Base-by-base conservation (phyloP, 495 filamentous ascomycete genomes). In the Penicillium ochrochloron region DNA sequence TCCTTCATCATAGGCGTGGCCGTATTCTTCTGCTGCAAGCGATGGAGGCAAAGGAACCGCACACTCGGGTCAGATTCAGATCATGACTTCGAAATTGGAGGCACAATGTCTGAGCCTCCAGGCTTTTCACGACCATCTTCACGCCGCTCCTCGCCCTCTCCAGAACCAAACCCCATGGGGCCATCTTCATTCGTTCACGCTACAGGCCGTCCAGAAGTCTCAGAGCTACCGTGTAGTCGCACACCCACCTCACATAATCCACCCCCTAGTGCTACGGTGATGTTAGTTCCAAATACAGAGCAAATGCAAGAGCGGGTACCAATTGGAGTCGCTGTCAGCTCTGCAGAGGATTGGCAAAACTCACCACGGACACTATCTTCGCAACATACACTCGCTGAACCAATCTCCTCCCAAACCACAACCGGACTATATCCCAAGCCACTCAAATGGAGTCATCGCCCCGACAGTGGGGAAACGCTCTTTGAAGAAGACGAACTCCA, bases 101-200 rank as follows among this genome's bases (percentile, higher is more conserved):
- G 78, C 8, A 61, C 67, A 14, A 81, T 81, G 78, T 69, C 75
- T 57, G 76, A 80, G 59, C 80, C 78, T 44, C 71, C 73, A 2
- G 73, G 76, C 19, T 81, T 80, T 37, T 66, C 63, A 21, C 62
- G 63, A 10, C 60, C 67, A 29, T 72, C 73, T 25, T 69, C 66
- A 34, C 56, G 64, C 34, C 66, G 33, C 9, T 54, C 66, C 29
- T 61, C 60, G 10, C 56, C 55, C 3, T 17, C 17, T 12, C 33
- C 53, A 5, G 53, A n/a, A 2, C 48, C 48, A 52, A 52, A 29
- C 7, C 53, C 53, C 9, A 1, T 33, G 19, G 53, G 65, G 5
- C 59, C 68, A 12, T 59, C 55, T 37, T 44, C 54, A 33, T 48
- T 60, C 34, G 46, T 48, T 21, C 34, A 35, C 29, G 19, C 48